Base-by-base conservation (phyloP, 2,329 filamentous ascomycete genomes). In the Nigrospora osmanthi region DNA sequence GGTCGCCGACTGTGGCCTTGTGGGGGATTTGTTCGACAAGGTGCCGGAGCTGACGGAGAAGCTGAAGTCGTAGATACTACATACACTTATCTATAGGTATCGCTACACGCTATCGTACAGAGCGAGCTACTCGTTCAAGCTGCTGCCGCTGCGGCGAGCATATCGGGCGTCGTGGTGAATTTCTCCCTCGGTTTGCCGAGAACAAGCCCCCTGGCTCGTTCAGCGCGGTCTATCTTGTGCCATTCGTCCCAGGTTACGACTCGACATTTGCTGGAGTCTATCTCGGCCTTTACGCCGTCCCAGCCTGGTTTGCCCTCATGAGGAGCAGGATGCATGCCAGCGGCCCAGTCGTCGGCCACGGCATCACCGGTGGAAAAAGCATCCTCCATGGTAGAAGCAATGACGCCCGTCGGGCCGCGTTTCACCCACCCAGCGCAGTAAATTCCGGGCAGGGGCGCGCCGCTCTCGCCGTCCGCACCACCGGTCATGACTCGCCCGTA, bases 341-440 rank as follows among this genome's bases (percentile, higher is more conserved):
- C 58, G 14, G 61, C 53, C 85, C 89, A 91, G 59, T 98, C 93
- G n/a, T 77, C 68, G 1, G 78, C 78, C 50, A 98, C 86, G 3
- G 85, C 81, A 59, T 96, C 90, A 1, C 83, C 93, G 1, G 89
- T 95, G 10, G 79, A 76, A 57, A 97, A 98, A 0, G 93, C 91
- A 62, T 98, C 93, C 48, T 85, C 80, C 89, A 98, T 95, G 0
- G 93, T 98, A 30, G 85, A 89, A 1, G 91, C 91, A 61, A 98
- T 98, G 4, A 97, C 90, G 3, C 93, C 93, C 0, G 89, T 96
- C 0, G 93, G 91, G 0, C 93, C 93, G 33, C 85, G 80, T 69
- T 97, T 97, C 11, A 96, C 89, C 93, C 93, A 98, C 0, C 93
- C 93, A 14, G 91, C 87, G 52, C 89, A 95, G 66, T 98, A 98